Percentiles rank a stretch among this genome's conserved stretches.
These are phyloP conservation scores for Capronia epimyces DNA, from an alignment of 2,329 filamentous ascomycete genomes.

Conservation along the genomic window DNA sequence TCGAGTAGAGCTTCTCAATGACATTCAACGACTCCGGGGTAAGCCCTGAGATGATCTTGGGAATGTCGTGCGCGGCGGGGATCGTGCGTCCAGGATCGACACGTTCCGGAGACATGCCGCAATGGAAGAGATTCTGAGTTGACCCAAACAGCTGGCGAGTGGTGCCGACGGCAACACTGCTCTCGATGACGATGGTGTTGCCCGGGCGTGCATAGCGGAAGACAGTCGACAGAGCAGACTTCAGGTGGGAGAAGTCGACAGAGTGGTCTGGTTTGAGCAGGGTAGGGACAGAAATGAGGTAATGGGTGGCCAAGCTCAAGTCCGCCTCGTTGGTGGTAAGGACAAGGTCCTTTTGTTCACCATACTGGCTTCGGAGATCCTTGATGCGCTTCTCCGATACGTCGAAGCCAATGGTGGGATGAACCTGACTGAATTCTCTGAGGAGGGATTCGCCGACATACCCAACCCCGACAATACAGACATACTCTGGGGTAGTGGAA, in stretches of 20 bases:
- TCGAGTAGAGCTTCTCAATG: conserved; percentile 15
- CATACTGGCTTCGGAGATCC: conserved; percentile 12
- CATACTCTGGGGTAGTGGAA: conserved; percentile 3
- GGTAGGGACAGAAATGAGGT: conserved; percentile 24
- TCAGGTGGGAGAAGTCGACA: conserved; percentile 14
- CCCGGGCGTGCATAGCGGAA: conserved; percentile 15
- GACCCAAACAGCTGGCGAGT: conserved; percentile 17
- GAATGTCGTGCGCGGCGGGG: conserved; percentile 15
- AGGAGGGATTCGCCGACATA: conserved; percentile 24
- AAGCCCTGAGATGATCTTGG: conserved; percentile 22
- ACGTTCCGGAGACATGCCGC: conserved; percentile 25
- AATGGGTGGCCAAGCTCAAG: conserved; percentile 15
- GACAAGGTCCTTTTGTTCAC: conserved; percentile 5
- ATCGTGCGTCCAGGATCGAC: conserved; percentile 21
- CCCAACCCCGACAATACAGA: conserved; percentile 20
- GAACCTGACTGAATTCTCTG: conserved; percentile 13
- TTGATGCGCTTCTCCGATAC: conserved; percentile 17
- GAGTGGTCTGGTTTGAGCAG: conserved; percentile 15
- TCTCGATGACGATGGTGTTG: conserved; percentile 24
- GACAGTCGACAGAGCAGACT: conserved; percentile 16
- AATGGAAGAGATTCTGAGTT: conserved; percentile 12
- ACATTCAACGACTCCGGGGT: conserved; percentile 11
- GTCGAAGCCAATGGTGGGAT: conserved; percentile 20
- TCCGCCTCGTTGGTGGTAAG: conserved; percentile 10
- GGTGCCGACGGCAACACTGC: conserved; percentile 20